phyloP scores from a whole-genome alignment of 306 rosid species.

The Vicia sativa region DNA sequence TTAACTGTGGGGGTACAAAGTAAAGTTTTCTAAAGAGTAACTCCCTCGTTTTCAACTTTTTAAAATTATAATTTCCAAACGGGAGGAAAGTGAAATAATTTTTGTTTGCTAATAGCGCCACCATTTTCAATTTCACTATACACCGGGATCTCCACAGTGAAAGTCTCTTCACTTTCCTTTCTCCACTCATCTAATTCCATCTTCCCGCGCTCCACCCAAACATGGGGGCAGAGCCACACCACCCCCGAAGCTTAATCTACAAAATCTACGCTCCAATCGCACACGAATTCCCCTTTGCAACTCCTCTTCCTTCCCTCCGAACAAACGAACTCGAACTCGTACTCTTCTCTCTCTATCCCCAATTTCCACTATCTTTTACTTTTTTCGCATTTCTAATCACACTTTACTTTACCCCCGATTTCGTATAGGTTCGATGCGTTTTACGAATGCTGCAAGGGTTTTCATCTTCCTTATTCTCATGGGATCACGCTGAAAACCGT shows the following conservation, averaged over 20 bases:
- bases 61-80: no score
- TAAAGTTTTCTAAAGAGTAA: no score
- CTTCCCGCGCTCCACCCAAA: conserved; percentile 12
- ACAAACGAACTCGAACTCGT: conserved; percentile 79
- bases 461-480: conserved; percentile 65
- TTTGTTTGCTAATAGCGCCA: background rate
- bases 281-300: conserved; percentile 64
- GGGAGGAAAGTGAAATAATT: no score
- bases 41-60: no score
- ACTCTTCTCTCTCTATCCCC: conserved; percentile 7
- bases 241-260: conserved; percentile 62
- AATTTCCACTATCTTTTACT: conserved; percentile 17
- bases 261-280: conserved; percentile 60
- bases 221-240: conserved; percentile 57
- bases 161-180: conserved; percentile 1
- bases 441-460: conserved; percentile 90
- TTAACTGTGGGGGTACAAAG: no score
- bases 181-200: background rate
- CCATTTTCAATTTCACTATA: background rate
- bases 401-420: no score
- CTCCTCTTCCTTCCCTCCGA: conserved; percentile 68
- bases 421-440: conserved; percentile 93
- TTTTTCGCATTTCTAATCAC: conserved; percentile 3
- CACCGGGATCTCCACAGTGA: background rate
- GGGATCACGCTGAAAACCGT: conserved; percentile 56